A percentile compares a stretch with the other conserved stretches of the same genome.
Conservation (phyloP, 805 yeast genomes). For the Grigorovia jiainica region DNA sequence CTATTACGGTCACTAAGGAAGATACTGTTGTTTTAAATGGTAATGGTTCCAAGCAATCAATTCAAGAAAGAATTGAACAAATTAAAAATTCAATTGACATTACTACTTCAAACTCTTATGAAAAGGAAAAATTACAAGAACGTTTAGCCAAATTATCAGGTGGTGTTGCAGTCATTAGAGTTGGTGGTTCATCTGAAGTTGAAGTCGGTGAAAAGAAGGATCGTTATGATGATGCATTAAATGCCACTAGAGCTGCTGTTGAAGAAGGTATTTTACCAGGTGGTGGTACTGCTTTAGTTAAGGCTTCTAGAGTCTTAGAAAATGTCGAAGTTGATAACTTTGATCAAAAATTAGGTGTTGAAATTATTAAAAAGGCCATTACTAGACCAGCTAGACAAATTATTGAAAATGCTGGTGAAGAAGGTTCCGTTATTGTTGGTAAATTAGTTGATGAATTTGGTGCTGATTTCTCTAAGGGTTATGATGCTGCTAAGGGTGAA, state of each 20-base stretch:
- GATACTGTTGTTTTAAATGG: conserved; percentile 93
- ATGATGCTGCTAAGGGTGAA: conserved; percentile 86
- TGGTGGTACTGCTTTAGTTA: conserved; percentile 96
- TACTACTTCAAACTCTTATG: conserved; percentile 70
- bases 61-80: conserved; percentile 85
- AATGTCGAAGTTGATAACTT: conserved; percentile 72
- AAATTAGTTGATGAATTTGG: conserved; percentile 51
- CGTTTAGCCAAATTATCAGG: conserved; percentile 94
- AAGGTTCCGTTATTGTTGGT: conserved; percentile 94
- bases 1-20: conserved; percentile 87
- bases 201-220: conserved; percentile 99
- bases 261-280: conserved; percentile 98
- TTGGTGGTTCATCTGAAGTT: conserved; percentile 94
- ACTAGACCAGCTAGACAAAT: conserved; percentile 93
- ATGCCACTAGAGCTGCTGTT: conserved; percentile 98
- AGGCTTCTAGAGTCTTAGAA: conserved; percentile 75
- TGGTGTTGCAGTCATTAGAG: conserved; percentile 97
- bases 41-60: conserved; percentile 73
- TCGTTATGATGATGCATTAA: conserved; percentile 95
- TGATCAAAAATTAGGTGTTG: conserved; percentile 94
- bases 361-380: conserved; percentile 85
- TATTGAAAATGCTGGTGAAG: conserved; percentile 94
- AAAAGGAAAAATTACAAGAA: conserved; percentile 93
- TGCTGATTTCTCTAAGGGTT: conserved; percentile 78
- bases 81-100: conserved; percentile 75